These are phyloP conservation scores for rapeseed (Brassica napus) DNA, from an alignment of 345 rosid species.

Conservation along the genomic window Da-Ae NC_063452.1:924001-924500, in stretches of 20 bases:
- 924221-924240: conserved; percentile 26
- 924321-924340: conserved; percentile 26
- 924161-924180: conserved; percentile 1
- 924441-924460: conserved; percentile 42
- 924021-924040: not conserved
- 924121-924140: not conserved
- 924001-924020: not conserved
- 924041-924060: not conserved
- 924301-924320: conserved; percentile 8
- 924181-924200: not conserved
- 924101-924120: not conserved
- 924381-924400: conserved; percentile 31
- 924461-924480: conserved; percentile 42
- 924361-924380: conserved; percentile 32
- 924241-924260: conserved; percentile 29
- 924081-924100: not conserved
- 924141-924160: not conserved
- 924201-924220: conserved; percentile 2
- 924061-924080: not conserved
- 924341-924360: conserved; percentile 25
- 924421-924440: conserved; percentile 27
- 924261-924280: not conserved
- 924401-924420: conserved; percentile 41
- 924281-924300: not conserved
- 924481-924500: conserved; percentile 35